Base-by-base conservation (phyloP, 2,329 filamentous ascomycete species). In the Gaeumannomyces sp. region DNA sequence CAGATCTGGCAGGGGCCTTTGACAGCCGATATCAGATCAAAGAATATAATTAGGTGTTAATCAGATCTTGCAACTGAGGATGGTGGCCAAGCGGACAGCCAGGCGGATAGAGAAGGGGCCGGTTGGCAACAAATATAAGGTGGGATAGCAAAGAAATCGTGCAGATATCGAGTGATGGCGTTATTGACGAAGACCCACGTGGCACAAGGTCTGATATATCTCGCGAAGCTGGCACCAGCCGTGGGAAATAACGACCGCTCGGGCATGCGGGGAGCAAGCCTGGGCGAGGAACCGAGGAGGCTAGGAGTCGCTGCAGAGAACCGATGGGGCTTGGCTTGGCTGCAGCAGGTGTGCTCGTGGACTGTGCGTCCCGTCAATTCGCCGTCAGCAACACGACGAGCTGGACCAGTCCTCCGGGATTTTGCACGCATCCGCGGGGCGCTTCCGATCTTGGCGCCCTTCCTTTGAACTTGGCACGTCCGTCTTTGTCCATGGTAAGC, bases 401-500 rank as follows among this genome's bases (percentile, higher is more conserved):
- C 7, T 53, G 45, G 22, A 7, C 45, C 45, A 53, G 45, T 53
- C 45, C 7, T 7, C 22, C 7, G 22, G 45, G 45, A 53, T 25
- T n/a, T n/a, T 7, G 45, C 5, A 58, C 27, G n/a, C n/a, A 27
- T 19, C n/a, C 8, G 13, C n/a, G 56, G 27, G 11, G 56, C 38
- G 27, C 56, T 25, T 28, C 11, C 25, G 27, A 19, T 28, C 29
- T 27, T 19, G 57, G 57, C 25, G 13, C 4, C 5, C 13, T 19
- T 29, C 27, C 25, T 59, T 14, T 19, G 29, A 28, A 5, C 57
- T 59, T 59, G 57, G 57, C 57, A 10, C 22, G 11, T 59, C 57
- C 57, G 27, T 59, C 25, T 59, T 59, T 59, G 57, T 59, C 57
- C 57, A 59, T 28, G 27, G 25, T 59, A 59, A 59, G 57, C 57